Base-by-base conservation (phyloP, 345 rosid species). In the Lepidium sativum region DNA sequence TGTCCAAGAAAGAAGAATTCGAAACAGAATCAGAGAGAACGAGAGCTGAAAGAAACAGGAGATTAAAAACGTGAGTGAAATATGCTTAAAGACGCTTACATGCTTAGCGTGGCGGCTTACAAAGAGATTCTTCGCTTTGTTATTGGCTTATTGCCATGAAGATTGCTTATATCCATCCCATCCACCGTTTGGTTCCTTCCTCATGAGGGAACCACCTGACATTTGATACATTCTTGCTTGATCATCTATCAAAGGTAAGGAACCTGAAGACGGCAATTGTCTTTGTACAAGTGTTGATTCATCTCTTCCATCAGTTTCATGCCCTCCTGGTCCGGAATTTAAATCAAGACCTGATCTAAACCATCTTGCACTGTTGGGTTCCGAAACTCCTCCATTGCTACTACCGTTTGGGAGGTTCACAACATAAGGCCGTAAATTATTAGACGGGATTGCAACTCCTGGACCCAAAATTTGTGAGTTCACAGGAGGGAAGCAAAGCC, bases 121-220 rank as follows among this genome's bases (percentile, higher is more conserved):
- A 45, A 32, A 54, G 63, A n/a, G n/a, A n/a, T n/a, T n/a, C n/a
- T n/a, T n/a, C n/a, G n/a, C n/a, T n/a, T n/a, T 65, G 66, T 80
- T 94, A 84, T n/a, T n/a, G n/a, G n/a, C n/a, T n/a, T n/a, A n/a
- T 73, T 86, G 91, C 96, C 97, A 88, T 51, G 92, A 78, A 17
- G 86, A 59, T 34, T 85, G 95, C 78, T 76, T 87, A 72, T 83
- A 84, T 45, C 88, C 83, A 66, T 92, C 98, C 96, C 92, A 87
- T 35, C 97, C 90, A 20, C 95, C 96, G 2, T 90, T 97, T 16
- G 96, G 91, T 49, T 90, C 97, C 71, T 86, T 94, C 74, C 92
- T 86, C 82, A 82, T 90, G 21, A 80, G 73, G 42, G 77, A 21
- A 18, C 90, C 82, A 47, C 87, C 81, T 31, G 83, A 55, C 63